phyloP scores from a whole-genome alignment of 2,329 filamentous ascomycete genomes.

The Phaeophleospora eucalypticola region DNA sequence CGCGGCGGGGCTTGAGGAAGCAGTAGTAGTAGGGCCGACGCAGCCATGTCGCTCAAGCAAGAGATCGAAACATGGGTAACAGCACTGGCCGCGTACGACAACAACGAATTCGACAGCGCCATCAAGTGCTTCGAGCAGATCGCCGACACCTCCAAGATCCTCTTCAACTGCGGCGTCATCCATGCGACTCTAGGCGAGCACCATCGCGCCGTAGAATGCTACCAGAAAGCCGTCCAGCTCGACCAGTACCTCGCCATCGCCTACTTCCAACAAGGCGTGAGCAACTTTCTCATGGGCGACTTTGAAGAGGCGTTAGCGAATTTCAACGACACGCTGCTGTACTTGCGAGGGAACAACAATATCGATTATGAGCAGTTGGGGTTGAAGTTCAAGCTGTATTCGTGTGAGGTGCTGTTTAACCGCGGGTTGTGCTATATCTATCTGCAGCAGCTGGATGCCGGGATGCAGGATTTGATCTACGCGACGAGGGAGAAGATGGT shows the following conservation, averaged over 20 bases:
- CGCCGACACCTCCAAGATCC: constrained; percentile 92
- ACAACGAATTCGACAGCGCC: constrained; percentile 92
- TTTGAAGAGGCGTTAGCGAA: constrained; percentile 96
- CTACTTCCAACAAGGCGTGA: constrained; percentile 97
- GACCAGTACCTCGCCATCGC: constrained; percentile 96
- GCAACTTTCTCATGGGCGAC: constrained; percentile 93
- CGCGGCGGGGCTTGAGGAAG: too few relatives aligned
- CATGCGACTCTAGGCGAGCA: constrained; percentile 95
- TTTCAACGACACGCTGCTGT: constrained; percentile 96
- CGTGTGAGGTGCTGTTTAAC: constrained; percentile 97
- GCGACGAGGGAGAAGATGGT: constrained; percentile 95
- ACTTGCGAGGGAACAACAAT: constrained; percentile 90
- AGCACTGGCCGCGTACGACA: constrained; percentile 88
- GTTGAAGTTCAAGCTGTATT: constrained; percentile 92
- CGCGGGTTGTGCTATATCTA: constrained; percentile 97
- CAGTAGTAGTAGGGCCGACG: neutral
- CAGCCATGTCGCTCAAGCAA: constrained; percentile 53
- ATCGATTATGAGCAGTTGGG: constrained; percentile 98
- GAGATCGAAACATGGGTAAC: constrained; percentile 99
- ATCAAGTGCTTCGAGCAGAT: constrained; percentile 80
- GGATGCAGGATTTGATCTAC: constrained; percentile 84
- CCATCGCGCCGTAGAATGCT: constrained; percentile 91
- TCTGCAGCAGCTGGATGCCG: constrained; percentile 82
- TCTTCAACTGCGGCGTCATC: constrained; percentile 98
- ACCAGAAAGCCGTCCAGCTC: constrained; percentile 82